Evolutionary conservation across 805 yeast species (phyloP).

Genomic region (Candida insectalens): DNA sequence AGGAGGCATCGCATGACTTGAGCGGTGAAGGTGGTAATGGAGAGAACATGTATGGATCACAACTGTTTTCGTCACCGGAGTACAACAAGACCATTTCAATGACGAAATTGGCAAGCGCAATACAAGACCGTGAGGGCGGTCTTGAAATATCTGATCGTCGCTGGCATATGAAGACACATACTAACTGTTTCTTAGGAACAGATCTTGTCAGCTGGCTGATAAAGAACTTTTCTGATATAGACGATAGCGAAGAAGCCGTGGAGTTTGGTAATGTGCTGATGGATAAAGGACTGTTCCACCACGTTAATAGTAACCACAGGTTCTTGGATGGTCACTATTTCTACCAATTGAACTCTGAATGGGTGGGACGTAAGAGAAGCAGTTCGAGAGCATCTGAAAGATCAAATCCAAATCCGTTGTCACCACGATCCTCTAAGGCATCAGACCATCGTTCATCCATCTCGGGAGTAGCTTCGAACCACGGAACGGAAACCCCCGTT

Average conservation of each 20-base stretch:
- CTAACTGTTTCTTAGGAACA: constrained; percentile 73
- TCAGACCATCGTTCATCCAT: neutral
- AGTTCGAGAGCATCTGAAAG: neutral
- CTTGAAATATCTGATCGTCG: constrained; percentile 64
- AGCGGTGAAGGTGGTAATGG: constrained; percentile 1
- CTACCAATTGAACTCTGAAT: constrained; percentile 59
- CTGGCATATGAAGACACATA: constrained; percentile 84
- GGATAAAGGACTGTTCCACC: constrained; percentile 64
- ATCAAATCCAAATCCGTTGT: neutral
- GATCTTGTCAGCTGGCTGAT: constrained; percentile 82
- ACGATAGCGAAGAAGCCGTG: constrained; percentile 75
- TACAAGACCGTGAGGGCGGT: constrained; percentile 60
- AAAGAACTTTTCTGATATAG: constrained; percentile 69
- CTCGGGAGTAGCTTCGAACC: neutral
- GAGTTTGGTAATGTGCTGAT: constrained; percentile 70
- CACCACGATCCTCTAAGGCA: neutral
- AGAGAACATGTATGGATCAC: constrained; percentile 9
- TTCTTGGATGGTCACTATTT: constrained; percentile 92
- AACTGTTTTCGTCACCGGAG: constrained; percentile 17
- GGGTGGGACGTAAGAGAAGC: constrained; percentile 7
- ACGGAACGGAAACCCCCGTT: neutral
- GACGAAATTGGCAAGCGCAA: constrained; percentile 45
- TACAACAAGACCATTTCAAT: constrained; percentile 43
- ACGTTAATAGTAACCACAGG: constrained; percentile 74
- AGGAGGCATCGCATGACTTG: constrained; percentile 19